phyloP scores from a whole-genome alignment of 164 flowering plant genomes.

The Pachysandra terminalis region DNA sequence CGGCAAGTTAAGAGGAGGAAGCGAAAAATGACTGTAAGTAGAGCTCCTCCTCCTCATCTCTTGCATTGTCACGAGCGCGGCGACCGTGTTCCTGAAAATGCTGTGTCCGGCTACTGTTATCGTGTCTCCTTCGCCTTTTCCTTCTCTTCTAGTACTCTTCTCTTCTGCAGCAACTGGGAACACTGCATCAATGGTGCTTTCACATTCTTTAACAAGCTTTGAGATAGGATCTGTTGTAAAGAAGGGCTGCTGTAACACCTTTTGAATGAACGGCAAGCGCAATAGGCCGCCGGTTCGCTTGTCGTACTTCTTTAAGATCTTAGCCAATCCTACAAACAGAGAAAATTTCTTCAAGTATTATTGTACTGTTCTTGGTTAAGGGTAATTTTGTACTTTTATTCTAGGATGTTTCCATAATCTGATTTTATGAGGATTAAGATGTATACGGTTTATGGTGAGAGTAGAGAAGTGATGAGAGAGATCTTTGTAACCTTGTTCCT shows the following conservation, averaged over 20 bases:
- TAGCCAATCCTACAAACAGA: constrained; percentile 57
- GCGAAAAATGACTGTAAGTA: constrained; percentile 63
- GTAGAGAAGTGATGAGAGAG: too few relatives aligned
- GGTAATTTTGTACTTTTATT: too few relatives aligned
- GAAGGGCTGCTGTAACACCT: constrained; percentile 72
- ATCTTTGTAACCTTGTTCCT: too few relatives aligned
- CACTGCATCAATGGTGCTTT: constrained; percentile 51
- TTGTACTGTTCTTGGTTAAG: too few relatives aligned
- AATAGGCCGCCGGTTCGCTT: constrained; percentile 71
- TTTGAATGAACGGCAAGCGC: constrained; percentile 67
- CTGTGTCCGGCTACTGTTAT: constrained; percentile 34
- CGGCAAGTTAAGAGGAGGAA: constrained; percentile 68
- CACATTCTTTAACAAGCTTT: constrained; percentile 75
- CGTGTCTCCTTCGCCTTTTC: constrained; percentile 20
- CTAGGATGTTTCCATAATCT: too few relatives aligned
- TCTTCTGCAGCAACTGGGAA: constrained; percentile 35
- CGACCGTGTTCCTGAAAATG: constrained; percentile 66
- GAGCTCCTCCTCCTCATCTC: constrained; percentile 87
- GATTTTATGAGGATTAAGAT: too few relatives aligned
- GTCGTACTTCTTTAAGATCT: constrained; percentile 90
- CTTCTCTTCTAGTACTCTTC: constrained; percentile 9
- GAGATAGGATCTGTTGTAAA: constrained; percentile 66
- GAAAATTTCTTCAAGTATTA: too few relatives aligned
- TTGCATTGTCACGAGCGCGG: constrained; percentile 66
- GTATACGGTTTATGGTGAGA: too few relatives aligned